These are phyloP conservation scores for Cryphonectria naterciae DNA, from an alignment of 2,329 filamentous ascomycete species.

Conservation along the genomic window DNA sequence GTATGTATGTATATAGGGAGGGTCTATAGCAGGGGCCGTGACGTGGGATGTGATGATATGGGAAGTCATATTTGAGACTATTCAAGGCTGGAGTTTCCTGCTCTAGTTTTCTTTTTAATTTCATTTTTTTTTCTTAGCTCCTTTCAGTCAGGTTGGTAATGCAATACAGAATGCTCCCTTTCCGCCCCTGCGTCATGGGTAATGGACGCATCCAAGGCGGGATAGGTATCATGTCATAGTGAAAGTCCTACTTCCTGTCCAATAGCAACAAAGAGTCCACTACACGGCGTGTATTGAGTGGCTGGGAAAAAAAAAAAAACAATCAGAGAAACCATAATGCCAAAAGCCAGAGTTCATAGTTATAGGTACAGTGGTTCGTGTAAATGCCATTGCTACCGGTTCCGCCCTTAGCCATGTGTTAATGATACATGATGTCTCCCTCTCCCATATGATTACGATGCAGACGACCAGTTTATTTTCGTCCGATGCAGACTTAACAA, in stretches of 20 bases:
- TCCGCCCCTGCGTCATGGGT: neutral
- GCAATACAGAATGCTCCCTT: neutral
- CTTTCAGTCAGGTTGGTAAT: neutral
- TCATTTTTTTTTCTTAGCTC: neutral
- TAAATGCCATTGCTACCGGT: neutral
- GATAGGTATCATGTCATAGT: neutral
- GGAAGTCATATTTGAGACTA: neutral
- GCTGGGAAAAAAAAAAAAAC: too few relatives aligned
- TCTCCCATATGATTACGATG: neutral
- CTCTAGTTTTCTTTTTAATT: neutral
- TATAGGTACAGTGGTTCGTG: neutral
- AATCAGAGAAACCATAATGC: too few relatives aligned
- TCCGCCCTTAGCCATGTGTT: neutral
- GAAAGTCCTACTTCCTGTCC: neutral
- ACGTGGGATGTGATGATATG: neutral
- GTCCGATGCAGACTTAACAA: neutral
- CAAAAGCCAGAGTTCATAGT: neutral
- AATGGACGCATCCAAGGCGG: neutral
- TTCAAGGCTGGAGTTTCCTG: neutral
- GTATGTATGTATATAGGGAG: neutral
- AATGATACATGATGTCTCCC: neutral
- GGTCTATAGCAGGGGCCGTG: neutral
- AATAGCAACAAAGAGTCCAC: neutral
- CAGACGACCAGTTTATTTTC: neutral
- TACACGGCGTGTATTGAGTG: neutral